Conservation (phyloP, 2,329 filamentous ascomycete species). For the Penicillium sp. region DNA sequence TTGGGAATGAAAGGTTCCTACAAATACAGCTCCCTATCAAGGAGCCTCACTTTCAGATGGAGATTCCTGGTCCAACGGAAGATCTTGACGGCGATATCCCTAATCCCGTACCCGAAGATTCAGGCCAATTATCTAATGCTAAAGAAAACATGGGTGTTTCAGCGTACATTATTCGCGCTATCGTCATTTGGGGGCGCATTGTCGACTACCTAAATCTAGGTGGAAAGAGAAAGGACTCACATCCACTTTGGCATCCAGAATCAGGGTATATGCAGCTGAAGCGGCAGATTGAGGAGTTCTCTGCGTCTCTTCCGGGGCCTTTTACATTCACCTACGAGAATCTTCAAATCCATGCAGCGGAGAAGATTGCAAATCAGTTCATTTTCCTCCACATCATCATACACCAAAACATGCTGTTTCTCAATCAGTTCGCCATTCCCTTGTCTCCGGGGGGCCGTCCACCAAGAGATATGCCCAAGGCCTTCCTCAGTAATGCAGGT, state of each 20-base stretch:
- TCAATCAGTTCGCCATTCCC: slow-evolving; percentile 77
- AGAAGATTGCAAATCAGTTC: slow-evolving; percentile 82
- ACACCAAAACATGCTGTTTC: slow-evolving; percentile 81
- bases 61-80: slow-evolving; percentile 81
- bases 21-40: slow-evolving; percentile 84
- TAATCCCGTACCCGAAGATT: slow-evolving; percentile 53
- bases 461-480: slow-evolving; percentile 61
- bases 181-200: slow-evolving; percentile 81
- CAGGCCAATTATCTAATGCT: slow-evolving; percentile 57
- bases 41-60: slow-evolving; percentile 80
- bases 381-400: slow-evolving; percentile 82
- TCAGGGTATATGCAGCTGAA: slow-evolving; percentile 66
- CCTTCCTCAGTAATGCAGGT: slow-evolving; percentile 68
- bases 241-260: slow-evolving; percentile 72
- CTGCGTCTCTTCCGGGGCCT: slow-evolving; percentile 57
- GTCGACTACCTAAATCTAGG: slow-evolving; percentile 86
- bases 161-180: slow-evolving; percentile 75
- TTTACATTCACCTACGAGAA: slow-evolving; percentile 75
- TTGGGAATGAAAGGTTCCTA: slow-evolving; percentile 79
- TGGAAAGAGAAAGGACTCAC: slow-evolving; percentile 66
- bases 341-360: slow-evolving; percentile 70
- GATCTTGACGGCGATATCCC: slow-evolving; percentile 63
- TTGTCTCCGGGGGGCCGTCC: slow-evolving; percentile 55
- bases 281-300: slow-evolving; percentile 62
- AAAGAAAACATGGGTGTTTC: slow-evolving; percentile 88